A percentile compares a stretch with the other conserved stretches of the same genome.
These are phyloP conservation scores for Coemansia furcata DNA, from an alignment of 192 early-diverging fungal species.

Conservation along the genomic window DNA sequence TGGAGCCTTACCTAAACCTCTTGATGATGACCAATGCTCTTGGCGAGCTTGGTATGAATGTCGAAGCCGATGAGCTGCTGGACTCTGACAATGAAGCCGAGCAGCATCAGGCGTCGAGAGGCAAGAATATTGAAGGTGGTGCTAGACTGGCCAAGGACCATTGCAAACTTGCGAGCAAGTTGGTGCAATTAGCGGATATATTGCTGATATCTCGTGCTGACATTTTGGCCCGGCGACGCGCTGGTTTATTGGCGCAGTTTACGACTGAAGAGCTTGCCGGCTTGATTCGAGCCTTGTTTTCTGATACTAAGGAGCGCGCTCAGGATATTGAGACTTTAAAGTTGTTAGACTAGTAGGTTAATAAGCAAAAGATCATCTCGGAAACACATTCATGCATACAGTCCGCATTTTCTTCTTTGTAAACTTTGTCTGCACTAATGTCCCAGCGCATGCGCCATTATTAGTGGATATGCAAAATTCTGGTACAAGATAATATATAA, in stretches of 20 bases:
- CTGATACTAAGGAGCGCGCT: conserved; percentile 29
- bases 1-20: conserved; percentile 4
- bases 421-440: not conserved
- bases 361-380: no score
- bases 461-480: no score
- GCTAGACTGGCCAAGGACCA: conserved; percentile 18
- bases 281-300: conserved; percentile 35
- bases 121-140: not conserved
- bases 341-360: not conserved
- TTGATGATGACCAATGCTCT: not conserved
- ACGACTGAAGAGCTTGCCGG: conserved; percentile 23
- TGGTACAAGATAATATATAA: no score
- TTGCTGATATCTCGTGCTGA: conserved; percentile 41
- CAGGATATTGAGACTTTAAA: conserved; percentile 27
- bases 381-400: no score
- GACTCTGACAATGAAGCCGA: conserved; percentile 10
- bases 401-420: not conserved
- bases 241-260: conserved; percentile 33
- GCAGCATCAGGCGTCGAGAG: not conserved
- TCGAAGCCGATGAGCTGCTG: not conserved
- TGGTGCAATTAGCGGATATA: conserved; percentile 42
- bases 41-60: not conserved
- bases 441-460: not conserved
- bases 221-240: conserved; percentile 42
- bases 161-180: conserved; percentile 13